Percentiles rank a stretch among this genome's conserved stretches.
phyloP scores from a whole-genome alignment of 2,329 filamentous ascomycete species.

The Fusarium camptoceras region DNA sequence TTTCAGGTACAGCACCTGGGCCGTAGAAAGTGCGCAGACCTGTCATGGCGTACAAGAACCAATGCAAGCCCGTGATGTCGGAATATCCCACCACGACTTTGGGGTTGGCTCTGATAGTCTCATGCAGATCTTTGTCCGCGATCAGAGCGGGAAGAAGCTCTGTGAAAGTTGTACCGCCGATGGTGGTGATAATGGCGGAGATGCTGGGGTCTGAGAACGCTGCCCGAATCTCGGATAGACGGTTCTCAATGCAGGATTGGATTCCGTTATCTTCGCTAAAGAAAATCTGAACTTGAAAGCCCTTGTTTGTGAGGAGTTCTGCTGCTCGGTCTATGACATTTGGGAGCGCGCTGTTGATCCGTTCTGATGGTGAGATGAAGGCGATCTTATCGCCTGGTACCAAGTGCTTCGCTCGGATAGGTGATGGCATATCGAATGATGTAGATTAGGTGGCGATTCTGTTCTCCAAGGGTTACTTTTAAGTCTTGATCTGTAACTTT shows the following conservation, averaged over 20 bases:
- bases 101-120: conserved; percentile 50
- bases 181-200: conserved; percentile 54
- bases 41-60: conserved; percentile 53
- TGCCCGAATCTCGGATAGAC: conserved; percentile 53
- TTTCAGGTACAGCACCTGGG: conserved; percentile 54
- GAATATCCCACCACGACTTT: conserved; percentile 58
- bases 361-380: conserved; percentile 55
- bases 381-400: conserved; percentile 54
- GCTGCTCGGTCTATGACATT: conserved; percentile 48
- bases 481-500: rapidly evolving
- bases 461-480: rapidly evolving
- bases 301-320: conserved; percentile 46
- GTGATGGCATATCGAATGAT: conserved; percentile 21
- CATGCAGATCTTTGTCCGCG: conserved; percentile 52
- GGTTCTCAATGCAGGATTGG: conserved; percentile 51
- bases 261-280: conserved; percentile 49
- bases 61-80: conserved; percentile 58
- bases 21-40: conserved; percentile 60
- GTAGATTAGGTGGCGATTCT: rapidly evolving
- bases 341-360: conserved; percentile 50
- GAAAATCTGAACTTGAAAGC: conserved; percentile 52
- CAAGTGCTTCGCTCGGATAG: conserved; percentile 46
- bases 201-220: conserved; percentile 54
- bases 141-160: conserved; percentile 55
- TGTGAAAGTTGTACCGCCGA: conserved; percentile 54